phyloP scores from a whole-genome alignment of 2,329 filamentous ascomycete genomes.

The Chalara sp. region DNA sequence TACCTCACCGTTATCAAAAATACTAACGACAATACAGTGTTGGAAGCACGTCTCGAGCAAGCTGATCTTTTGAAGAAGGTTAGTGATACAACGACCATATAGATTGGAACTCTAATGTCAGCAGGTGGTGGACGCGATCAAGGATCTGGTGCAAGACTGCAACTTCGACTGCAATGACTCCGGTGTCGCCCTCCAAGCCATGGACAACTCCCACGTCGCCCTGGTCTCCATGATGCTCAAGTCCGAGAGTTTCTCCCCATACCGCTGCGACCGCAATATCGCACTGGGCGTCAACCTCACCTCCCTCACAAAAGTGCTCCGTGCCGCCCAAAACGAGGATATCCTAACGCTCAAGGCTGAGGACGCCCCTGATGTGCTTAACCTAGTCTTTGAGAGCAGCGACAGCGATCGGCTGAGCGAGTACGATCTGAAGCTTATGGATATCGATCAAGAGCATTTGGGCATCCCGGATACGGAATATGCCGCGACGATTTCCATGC shows the following conservation, averaged over 20 bases:
- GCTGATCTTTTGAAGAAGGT: constrained; percentile 94
- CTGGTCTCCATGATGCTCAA: constrained; percentile 99
- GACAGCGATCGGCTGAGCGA: constrained; percentile 89
- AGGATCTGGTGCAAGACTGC: constrained; percentile 98
- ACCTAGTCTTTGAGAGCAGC: constrained; percentile 88
- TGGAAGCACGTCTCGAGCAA: constrained; percentile 96
- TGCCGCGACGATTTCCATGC: constrained; percentile 84
- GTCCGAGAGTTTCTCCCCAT: constrained; percentile 88
- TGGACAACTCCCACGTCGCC: constrained; percentile 99
- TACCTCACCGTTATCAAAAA: background rate
- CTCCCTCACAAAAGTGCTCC: constrained; percentile 94
- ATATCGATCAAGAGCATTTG: constrained; percentile 98
- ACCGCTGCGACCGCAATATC: constrained; percentile 98
- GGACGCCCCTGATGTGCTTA: constrained; percentile 91
- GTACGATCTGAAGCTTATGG: constrained; percentile 99
- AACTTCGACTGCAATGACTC: constrained; percentile 99
- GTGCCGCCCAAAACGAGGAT: constrained; percentile 89
- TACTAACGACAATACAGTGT: constrained; percentile 41
- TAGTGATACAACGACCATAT: constrained; percentile 17
- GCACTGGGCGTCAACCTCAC: constrained; percentile 95
- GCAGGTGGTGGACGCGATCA: constrained; percentile 96
- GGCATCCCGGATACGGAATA: constrained; percentile 99
- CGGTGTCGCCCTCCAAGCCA: constrained; percentile 94
- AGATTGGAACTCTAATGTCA: constrained; percentile 7
- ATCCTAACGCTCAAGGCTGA: constrained; percentile 95